These are phyloP conservation scores for Nemania abortiva DNA, from an alignment of 2,329 filamentous ascomycete species.

Conservation along the genomic window DNA sequence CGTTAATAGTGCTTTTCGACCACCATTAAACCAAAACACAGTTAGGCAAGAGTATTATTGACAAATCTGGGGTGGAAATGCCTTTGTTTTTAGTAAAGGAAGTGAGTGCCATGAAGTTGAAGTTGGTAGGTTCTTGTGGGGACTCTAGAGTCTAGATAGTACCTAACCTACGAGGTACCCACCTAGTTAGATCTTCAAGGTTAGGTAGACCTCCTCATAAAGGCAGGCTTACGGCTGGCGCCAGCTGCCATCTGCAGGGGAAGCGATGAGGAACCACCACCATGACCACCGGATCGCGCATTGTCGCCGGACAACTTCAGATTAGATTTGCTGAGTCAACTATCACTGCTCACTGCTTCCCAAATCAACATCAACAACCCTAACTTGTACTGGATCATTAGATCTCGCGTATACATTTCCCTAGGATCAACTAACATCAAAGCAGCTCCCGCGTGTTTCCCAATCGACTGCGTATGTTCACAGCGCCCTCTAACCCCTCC, in stretches of 20 bases:
- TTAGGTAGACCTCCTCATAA: neutral
- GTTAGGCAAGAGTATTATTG: no score
- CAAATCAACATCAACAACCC: constrained; percentile 9
- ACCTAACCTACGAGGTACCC: no score
- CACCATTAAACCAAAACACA: no score
- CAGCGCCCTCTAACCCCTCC: neutral
- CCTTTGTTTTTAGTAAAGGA: no score
- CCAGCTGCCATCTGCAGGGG: constrained; percentile 6
- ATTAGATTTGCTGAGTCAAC: neutral
- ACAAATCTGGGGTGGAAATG: no score
- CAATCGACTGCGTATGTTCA: neutral
- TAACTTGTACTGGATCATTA: constrained; percentile 17
- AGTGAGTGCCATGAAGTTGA: no score
- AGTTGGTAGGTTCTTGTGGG: no score
- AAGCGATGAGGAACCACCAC: neutral
- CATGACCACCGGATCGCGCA: neutral
- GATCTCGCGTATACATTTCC: constrained; percentile 16
- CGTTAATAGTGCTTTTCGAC: no score
- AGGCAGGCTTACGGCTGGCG: constrained; percentile 9
- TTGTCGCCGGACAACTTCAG: constrained; percentile 1
- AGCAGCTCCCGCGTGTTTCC: neutral
- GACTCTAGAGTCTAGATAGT: no score
- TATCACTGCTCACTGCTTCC: neutral
- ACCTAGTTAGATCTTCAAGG: neutral
- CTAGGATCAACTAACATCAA: constrained; percentile 7